Percentiles rank a stretch among this genome's conserved stretches.
phyloP scores from a whole-genome alignment of 441 rosid genomes.

The Bruguiera hainesii region DNA sequence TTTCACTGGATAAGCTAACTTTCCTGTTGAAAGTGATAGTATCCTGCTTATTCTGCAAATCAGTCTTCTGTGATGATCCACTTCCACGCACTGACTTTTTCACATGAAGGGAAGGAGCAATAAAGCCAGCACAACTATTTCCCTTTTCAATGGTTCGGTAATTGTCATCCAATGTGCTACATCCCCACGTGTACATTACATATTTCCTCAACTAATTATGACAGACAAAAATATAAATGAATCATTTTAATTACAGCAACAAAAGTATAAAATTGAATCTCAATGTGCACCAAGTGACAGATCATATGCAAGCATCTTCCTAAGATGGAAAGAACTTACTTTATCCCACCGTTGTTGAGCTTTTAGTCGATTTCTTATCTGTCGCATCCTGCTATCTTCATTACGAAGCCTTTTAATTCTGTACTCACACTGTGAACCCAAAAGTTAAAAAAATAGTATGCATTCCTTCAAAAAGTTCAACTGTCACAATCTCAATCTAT shows the following conservation, averaged over 20 bases:
- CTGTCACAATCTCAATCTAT: neutral
- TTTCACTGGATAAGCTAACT: constrained; percentile 38
- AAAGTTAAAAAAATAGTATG: constrained; percentile 13
- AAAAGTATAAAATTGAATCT: constrained; percentile 11
- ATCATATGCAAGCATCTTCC: constrained; percentile 6
- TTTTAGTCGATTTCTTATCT: constrained; percentile 60
- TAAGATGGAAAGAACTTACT: constrained; percentile 40
- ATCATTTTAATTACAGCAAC: constrained; percentile 9
- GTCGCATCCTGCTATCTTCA: constrained; percentile 73
- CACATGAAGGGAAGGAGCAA: constrained; percentile 35
- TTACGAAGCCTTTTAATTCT: constrained; percentile 76
- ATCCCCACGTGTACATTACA: constrained; percentile 81
- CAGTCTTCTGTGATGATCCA: constrained; percentile 35
- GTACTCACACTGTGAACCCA: constrained; percentile 64
- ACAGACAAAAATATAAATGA: constrained; percentile 15
- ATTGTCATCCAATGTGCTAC: constrained; percentile 48
- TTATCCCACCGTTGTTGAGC: constrained; percentile 87
- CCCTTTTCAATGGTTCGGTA: constrained; percentile 20
- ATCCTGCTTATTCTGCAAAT: constrained; percentile 23
- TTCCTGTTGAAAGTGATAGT: constrained; percentile 37
- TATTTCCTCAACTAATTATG: constrained; percentile 77
- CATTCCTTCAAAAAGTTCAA: neutral
- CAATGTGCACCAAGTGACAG: neutral
- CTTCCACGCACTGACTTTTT: constrained; percentile 30
- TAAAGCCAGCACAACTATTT: constrained; percentile 36